Evolutionary conservation across 495 filamentous ascomycete species (phyloP).

Genomic region (Pseudotulostoma volvatum): DNA sequence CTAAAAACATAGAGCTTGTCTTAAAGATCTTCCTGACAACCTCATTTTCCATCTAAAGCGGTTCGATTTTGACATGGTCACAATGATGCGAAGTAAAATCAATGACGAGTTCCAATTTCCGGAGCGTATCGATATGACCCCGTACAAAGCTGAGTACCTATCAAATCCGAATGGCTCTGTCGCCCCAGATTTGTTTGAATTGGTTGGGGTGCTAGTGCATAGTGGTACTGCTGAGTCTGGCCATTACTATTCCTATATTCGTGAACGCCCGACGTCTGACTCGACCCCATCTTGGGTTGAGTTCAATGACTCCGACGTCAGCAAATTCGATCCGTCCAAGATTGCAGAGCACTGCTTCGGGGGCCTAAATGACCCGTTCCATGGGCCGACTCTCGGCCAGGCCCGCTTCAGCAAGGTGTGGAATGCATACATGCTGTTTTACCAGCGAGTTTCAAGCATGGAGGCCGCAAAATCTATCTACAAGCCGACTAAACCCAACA

Average conservation of each 20-base stretch:
- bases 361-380: conserved; percentile 39
- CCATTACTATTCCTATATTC: conserved; percentile 93
- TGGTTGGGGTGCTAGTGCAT: conserved; percentile 87
- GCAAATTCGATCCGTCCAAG: conserved; percentile 49
- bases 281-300: conserved; percentile 56
- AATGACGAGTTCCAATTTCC: conserved; percentile 93
- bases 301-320: conserved; percentile 81
- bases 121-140: conserved; percentile 67
- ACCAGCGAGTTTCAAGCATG: conserved; percentile 61
- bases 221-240: conserved; percentile 85
- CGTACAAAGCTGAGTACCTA: conserved; percentile 77
- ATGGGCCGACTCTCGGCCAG: conserved; percentile 22
- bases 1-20: conserved; percentile 42
- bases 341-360: conserved; percentile 72
- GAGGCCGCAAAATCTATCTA: conserved; percentile 18
- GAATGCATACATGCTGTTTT: conserved; percentile 97
- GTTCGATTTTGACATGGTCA: conserved; percentile 86
- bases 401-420: conserved; percentile 47
- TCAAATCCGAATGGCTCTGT: conserved; percentile 39
- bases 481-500: conserved; percentile 15
- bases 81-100: conserved; percentile 76
- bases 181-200: conserved; percentile 62
- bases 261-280: conserved; percentile 49
- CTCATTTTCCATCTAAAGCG: conserved; percentile 93
- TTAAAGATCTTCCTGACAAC: conserved; percentile 88